These are phyloP conservation scores for Karstenula rhodostoma DNA, from an alignment of 2,329 filamentous ascomycete genomes.

Conservation along the genomic window DNA sequence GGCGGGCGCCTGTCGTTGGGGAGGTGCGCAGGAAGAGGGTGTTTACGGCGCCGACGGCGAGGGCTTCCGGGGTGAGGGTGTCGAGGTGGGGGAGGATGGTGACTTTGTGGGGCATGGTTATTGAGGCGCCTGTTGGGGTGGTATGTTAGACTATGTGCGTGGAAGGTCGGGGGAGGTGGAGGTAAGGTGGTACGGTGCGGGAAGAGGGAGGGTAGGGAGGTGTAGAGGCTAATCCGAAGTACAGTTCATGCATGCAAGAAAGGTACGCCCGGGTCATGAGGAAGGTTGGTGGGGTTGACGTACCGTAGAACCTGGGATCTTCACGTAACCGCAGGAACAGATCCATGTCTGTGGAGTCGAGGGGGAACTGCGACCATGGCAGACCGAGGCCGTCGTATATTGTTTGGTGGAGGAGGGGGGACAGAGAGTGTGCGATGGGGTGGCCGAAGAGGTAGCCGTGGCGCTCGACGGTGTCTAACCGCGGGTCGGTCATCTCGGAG, in stretches of 20 bases:
- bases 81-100: conserved; percentile 77
- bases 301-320: conserved; percentile 69
- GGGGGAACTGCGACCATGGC: conserved; percentile 61
- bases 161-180: background rate
- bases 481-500: background rate
- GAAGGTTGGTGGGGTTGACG: conserved; percentile 19
- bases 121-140: conserved; percentile 66
- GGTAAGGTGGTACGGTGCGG: no score
- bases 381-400: conserved; percentile 61
- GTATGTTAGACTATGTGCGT: background rate
- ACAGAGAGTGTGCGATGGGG: conserved; percentile 65
- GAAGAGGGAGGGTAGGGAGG: no score
- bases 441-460: conserved; percentile 66
- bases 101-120: conserved; percentile 88
- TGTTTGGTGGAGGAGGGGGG: conserved; percentile 63
- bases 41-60: conserved; percentile 79
- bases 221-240: no score
- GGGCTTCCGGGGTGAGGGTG: conserved; percentile 74
- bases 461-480: conserved; percentile 41
- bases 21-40: conserved; percentile 72
- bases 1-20: conserved; percentile 54
- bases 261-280: no score
- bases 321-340: conserved; percentile 59
- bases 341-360: conserved; percentile 56
- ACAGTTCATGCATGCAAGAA: no score